Conservation (phyloP, 1,284 basidiomycete species). For the Cutaneotrichosporon dermatis region DNA sequence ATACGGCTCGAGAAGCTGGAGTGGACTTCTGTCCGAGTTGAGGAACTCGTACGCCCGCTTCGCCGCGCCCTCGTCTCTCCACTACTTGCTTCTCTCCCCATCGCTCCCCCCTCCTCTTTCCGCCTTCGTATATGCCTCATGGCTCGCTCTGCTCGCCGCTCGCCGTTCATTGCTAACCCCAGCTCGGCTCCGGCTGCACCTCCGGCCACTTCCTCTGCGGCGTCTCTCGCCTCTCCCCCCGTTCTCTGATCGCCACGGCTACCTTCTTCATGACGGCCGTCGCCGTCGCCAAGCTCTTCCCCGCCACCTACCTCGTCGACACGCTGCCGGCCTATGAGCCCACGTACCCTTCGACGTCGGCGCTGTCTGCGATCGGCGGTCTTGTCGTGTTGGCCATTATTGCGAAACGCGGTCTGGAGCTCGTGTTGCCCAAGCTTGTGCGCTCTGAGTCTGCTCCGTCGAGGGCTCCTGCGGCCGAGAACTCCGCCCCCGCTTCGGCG, state of each 20-base stretch:
- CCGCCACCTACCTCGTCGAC: conserved; percentile 12
- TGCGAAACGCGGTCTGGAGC: not conserved
- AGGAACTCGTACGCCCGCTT: too few species aligned
- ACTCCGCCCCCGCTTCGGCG: not conserved
- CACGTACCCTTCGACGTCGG: conserved; percentile 3
- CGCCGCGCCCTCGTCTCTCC: not conserved
- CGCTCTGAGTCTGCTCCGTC: too few species aligned
- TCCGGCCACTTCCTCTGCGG: conserved; percentile 66
- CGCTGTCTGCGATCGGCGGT: conserved; percentile 31
- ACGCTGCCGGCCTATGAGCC: conserved; percentile 12
- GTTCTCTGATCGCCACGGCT: conserved; percentile 55
- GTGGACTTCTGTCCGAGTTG: not conserved
- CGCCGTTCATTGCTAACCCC: conserved; percentile 5
- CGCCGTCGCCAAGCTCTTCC: conserved; percentile 50
- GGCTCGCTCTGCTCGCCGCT: too few species aligned
- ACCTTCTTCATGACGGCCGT: conserved; percentile 58
- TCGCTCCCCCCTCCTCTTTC: too few species aligned
- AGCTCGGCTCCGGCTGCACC: conserved; percentile 17
- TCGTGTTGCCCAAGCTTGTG: too few species aligned
- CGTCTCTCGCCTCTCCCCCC: conserved; percentile 58
- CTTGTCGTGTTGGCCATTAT: conserved; percentile 56
- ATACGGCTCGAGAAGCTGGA: too few species aligned
- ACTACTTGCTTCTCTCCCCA: too few species aligned
- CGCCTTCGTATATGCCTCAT: too few species aligned
- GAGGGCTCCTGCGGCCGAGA: not conserved